phyloP scores from a whole-genome alignment of 2,329 filamentous ascomycete species.

The Neonectria punicea region DNA sequence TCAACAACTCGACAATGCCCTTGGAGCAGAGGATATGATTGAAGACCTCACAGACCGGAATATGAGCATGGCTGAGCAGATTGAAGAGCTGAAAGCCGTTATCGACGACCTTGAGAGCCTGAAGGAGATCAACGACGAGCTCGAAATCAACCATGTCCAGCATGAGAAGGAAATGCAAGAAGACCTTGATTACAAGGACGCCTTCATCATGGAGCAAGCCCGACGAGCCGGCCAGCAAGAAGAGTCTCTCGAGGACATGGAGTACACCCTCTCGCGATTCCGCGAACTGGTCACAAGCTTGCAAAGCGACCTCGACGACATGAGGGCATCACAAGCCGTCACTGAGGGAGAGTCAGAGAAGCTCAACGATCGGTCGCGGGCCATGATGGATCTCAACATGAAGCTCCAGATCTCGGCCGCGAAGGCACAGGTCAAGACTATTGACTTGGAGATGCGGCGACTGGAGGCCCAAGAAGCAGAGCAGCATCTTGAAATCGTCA shows the following conservation, averaged over 20 bases:
- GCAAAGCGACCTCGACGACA: conserved; percentile 89
- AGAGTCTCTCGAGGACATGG: conserved; percentile 83
- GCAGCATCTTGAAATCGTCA: conserved; percentile 89
- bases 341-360: conserved; percentile 94
- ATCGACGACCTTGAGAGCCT: conserved; percentile 90
- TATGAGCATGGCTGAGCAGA: conserved; percentile 81
- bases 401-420: conserved; percentile 90
- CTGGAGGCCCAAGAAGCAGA: conserved; percentile 89
- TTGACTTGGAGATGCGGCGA: conserved; percentile 87
- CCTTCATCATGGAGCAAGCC: conserved; percentile 82
- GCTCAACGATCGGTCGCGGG: conserved; percentile 85
- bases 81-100: conserved; percentile 82
- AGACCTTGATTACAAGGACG: conserved; percentile 89
- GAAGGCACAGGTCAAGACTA: conserved; percentile 93
- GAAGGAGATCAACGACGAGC: conserved; percentile 93
- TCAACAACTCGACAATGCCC: conserved; percentile 88
- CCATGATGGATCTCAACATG: conserved; percentile 97
- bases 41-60: conserved; percentile 92
- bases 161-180: conserved; percentile 95
- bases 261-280: conserved; percentile 90
- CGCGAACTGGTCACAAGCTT: conserved; percentile 87
- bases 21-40: conserved; percentile 92
- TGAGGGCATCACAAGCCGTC: conserved; percentile 90
- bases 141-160: conserved; percentile 92
- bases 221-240: conserved; percentile 81